These are phyloP conservation scores for Colletotrichum tropicale DNA, from an alignment of 2,329 filamentous ascomycete genomes.

Conservation along the genomic window DNA sequence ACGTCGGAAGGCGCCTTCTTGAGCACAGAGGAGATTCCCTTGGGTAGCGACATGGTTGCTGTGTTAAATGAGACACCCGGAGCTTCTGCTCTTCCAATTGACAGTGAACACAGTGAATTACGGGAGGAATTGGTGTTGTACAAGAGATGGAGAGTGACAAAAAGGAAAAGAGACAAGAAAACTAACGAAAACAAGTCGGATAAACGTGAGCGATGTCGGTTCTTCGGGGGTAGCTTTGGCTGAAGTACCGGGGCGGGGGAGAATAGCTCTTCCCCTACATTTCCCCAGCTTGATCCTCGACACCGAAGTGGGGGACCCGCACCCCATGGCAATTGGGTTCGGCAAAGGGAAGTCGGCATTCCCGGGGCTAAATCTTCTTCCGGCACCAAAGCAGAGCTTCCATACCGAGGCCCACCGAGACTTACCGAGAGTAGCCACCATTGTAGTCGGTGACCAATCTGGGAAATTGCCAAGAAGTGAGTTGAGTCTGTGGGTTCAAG, in stretches of 20 bases:
- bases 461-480: not conserved
- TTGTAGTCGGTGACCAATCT: not conserved
- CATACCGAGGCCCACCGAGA: not conserved
- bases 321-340: slow-evolving; percentile 19
- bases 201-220: slow-evolving; percentile 13
- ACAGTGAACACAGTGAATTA: not conserved
- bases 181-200: slow-evolving; percentile 3
- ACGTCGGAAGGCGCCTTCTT: slow-evolving; percentile 80
- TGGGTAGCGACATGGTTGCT: slow-evolving; percentile 54
- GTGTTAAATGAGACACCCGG: not conserved
- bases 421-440: not conserved
- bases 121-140: not conserved
- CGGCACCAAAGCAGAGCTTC: not conserved
- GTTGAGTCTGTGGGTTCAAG: not conserved
- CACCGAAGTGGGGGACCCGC: slow-evolving; percentile 15
- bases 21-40: slow-evolving; percentile 77
- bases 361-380: slow-evolving; percentile 13
- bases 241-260: slow-evolving; percentile 9
- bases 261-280: slow-evolving; percentile 17
- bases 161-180: not conserved
- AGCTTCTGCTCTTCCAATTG: not conserved
- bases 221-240: slow-evolving; percentile 6
- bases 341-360: slow-evolving; percentile 1
- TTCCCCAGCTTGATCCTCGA: slow-evolving; percentile 14
- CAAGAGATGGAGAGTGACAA: not conserved